Evolutionary conservation across 116 monocot genomes (phyloP).

Genomic region (Iris pallida): DNA sequence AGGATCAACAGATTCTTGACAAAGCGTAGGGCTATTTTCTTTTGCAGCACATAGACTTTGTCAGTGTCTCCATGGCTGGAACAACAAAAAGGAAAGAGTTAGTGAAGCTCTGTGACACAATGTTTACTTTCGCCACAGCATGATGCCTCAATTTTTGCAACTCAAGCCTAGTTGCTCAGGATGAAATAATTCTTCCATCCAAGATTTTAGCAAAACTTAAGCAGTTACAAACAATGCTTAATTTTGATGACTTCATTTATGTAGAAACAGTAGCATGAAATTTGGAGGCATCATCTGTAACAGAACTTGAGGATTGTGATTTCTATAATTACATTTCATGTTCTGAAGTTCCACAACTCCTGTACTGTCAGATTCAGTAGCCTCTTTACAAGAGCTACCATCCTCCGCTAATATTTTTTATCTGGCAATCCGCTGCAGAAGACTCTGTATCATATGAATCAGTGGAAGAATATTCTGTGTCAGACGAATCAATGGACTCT

Average conservation of each 20-base stretch:
- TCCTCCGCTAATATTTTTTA: not conserved
- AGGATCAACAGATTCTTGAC: constrained; percentile 61
- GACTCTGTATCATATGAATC: too few species aligned
- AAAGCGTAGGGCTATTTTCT: constrained; percentile 56
- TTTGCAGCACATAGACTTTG: constrained; percentile 87
- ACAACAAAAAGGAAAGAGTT: constrained; percentile 3
- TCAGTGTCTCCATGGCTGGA: constrained; percentile 67
- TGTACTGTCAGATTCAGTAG: constrained; percentile 7
- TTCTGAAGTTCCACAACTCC: not conserved
- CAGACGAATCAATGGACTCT: constrained; percentile 17
- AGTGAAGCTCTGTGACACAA: not conserved
- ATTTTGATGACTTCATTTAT: too few species aligned
- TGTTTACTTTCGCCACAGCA: not conserved
- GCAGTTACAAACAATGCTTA: too few species aligned
- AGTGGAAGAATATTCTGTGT: constrained; percentile 1
- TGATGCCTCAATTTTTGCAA: not conserved
- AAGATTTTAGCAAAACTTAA: too few species aligned
- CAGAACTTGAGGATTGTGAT: too few species aligned
- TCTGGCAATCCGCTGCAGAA: not conserved
- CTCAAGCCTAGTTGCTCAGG: not conserved
- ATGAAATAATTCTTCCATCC: too few species aligned
- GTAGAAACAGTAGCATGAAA: too few species aligned
- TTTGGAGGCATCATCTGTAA: too few species aligned
- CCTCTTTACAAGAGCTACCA: constrained; percentile 8
- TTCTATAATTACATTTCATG: too few species aligned